Percentiles rank a stretch among this genome's conserved stretches.
These are phyloP conservation scores for Aspergillus phoenicis DNA, from an alignment of 2,329 filamentous ascomycete genomes.

Conservation along the genomic window DNA sequence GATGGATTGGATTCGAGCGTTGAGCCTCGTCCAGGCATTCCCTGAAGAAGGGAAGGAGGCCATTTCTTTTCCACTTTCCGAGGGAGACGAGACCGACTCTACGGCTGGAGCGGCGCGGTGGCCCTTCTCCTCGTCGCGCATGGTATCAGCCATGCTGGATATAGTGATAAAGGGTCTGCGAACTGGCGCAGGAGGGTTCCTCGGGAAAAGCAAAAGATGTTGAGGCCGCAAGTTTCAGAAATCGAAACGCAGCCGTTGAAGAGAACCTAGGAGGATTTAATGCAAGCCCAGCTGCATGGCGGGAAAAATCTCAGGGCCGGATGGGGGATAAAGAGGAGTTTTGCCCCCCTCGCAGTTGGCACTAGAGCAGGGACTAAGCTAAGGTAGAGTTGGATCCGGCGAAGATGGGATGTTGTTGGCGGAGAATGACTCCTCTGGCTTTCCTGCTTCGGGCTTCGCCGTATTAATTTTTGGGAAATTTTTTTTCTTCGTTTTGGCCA, in stretches of 20 bases:
- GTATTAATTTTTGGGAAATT: background rate
- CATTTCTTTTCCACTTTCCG: background rate
- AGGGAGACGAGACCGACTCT: background rate
- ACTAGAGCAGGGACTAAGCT: slow-evolving; percentile 1
- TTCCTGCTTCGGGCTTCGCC: background rate
- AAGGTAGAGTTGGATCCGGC: slow-evolving; percentile 2
- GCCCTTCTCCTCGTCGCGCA: slow-evolving; percentile 8
- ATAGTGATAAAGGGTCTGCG: background rate
- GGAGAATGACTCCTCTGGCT: background rate
- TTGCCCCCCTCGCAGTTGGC: background rate
- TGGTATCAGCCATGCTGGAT: slow-evolving; percentile 3
- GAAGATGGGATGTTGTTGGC: background rate
- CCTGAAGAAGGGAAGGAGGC: background rate
- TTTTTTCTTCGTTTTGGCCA: background rate
- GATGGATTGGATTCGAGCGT: background rate
- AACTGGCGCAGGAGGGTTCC: background rate
- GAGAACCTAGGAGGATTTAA: background rate
- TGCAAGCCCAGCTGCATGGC: background rate
- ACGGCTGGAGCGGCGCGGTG: background rate
- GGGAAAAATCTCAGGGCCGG: background rate
- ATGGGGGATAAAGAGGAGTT: background rate
- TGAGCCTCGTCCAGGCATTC: background rate
- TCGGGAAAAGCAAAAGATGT: background rate
- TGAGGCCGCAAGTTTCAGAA: background rate
- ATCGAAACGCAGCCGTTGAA: background rate